phyloP scores from a whole-genome alignment of 371 early-diverging fungal genomes.

The Polyrhizophydium stewartii region DNA sequence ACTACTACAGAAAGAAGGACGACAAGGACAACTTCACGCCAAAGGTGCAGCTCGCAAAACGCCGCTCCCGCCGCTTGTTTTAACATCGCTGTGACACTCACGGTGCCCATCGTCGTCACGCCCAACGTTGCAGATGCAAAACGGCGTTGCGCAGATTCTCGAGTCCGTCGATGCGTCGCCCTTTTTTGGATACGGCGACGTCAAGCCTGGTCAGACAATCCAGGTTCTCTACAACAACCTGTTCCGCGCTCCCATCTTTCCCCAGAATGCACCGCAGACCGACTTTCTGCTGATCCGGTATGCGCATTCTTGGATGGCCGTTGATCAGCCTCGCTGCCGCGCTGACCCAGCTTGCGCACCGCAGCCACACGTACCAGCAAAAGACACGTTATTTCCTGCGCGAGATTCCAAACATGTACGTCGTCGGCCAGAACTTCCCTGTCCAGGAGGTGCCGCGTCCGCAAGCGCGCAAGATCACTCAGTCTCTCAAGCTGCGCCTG shows the following conservation, averaged over 20 bases:
- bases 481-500: constrained; percentile 87
- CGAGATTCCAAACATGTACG: constrained; percentile 78
- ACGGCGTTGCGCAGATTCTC: constrained; percentile 84
- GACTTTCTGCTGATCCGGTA: constrained; percentile 85
- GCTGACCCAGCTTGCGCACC: neutral
- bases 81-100: neutral
- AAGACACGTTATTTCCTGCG: constrained; percentile 77
- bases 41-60: constrained; percentile 30
- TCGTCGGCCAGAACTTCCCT: constrained; percentile 98
- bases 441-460: constrained; percentile 96
- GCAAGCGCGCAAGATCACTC: constrained; percentile 93
- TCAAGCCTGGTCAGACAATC: constrained; percentile 87
- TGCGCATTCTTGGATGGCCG: neutral
- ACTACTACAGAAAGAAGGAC: constrained; percentile 95
- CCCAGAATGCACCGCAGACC: constrained; percentile 66
- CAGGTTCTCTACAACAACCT: constrained; percentile 93
- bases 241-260: constrained; percentile 94
- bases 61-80: too few species aligned
- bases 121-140: constrained; percentile 56
- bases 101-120: too few species aligned
- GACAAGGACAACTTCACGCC: constrained; percentile 77
- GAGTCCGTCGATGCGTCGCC: constrained; percentile 97
- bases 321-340: neutral
- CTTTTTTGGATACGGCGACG: constrained; percentile 95
- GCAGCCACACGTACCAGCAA: constrained; percentile 57